These are phyloP conservation scores for Vigna mungo DNA, from an alignment of 306 rosid genomes.

Conservation along the genomic window DNA sequence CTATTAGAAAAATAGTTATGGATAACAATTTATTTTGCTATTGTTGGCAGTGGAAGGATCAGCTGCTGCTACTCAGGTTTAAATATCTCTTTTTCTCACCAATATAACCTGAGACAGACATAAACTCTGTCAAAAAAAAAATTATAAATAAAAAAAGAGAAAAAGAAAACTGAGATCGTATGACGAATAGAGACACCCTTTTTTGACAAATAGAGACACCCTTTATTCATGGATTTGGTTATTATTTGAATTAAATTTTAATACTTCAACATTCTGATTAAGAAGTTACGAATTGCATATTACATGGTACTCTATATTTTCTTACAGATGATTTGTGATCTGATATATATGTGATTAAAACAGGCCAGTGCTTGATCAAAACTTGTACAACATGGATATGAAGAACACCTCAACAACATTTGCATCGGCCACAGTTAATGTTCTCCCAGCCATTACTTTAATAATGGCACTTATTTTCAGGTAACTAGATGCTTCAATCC, in stretches of 20 bases:
- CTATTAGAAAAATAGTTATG: too few relatives aligned
- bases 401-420: slow-evolving; percentile 91
- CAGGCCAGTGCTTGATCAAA: slow-evolving; percentile 99
- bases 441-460: slow-evolving; percentile 94
- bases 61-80: too few relatives aligned
- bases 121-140: neutral
- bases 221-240: slow-evolving; percentile 15
- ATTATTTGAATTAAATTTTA: slow-evolving; percentile 19
- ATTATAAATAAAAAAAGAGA: too few relatives aligned
- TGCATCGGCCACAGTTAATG: slow-evolving; percentile 74
- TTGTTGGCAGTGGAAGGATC: too few relatives aligned
- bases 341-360: slow-evolving; percentile 16
- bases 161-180: neutral
- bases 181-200: neutral
- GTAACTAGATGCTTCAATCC: slow-evolving; percentile 52
- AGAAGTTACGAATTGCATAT: neutral
- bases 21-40: too few relatives aligned
- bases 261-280: neutral
- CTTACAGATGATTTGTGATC: neutral
- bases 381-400: slow-evolving; percentile 88
- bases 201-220: slow-evolving; percentile 15
- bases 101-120: neutral
- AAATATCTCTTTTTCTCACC: neutral
- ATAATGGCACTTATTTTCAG: slow-evolving; percentile 88
- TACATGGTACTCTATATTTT: neutral